Evolutionary conservation across 2,329 filamentous ascomycete species (phyloP).

Genomic region (Diaporthe vaccinii): DNA sequence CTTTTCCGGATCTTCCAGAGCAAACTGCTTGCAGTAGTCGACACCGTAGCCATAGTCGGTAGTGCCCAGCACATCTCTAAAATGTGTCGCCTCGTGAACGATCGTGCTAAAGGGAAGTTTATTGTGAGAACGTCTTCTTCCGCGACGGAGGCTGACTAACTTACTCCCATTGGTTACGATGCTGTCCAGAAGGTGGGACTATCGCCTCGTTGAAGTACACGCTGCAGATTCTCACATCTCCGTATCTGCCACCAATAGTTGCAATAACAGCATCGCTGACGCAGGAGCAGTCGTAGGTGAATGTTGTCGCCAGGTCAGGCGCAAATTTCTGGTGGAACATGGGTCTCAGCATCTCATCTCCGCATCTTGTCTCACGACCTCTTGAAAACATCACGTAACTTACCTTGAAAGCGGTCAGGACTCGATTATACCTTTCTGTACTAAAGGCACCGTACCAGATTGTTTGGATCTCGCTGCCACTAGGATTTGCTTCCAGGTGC

Average conservation of each 20-base stretch:
- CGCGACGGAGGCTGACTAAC: neutral
- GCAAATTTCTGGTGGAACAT: neutral
- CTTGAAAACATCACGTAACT: neutral
- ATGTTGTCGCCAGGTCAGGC: neutral
- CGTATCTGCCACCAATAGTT: neutral
- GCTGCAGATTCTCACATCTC: conserved; percentile 2
- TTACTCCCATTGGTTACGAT: conserved; percentile 21
- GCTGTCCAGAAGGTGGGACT: neutral
- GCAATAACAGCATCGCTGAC: neutral
- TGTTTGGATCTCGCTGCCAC: neutral
- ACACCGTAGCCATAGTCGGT: neutral
- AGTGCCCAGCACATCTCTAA: neutral
- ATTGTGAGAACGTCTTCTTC: neutral
- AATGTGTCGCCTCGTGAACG: neutral
- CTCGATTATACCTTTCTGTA: neutral
- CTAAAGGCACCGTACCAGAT: conserved; percentile 4
- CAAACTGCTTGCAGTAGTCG: neutral
- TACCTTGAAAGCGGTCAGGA: conserved; percentile 15
- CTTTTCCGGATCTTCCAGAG: neutral
- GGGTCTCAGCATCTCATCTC: neutral
- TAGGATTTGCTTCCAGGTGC: conserved; percentile 12
- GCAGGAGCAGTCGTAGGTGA: conserved; percentile 13
- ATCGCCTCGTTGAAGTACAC: conserved; percentile 12
- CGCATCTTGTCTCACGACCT: neutral
- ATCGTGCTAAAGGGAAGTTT: neutral